Base-by-base conservation (phyloP, 2,329 filamentous ascomycete species). In the Colletotrichum sansevieriae region DNA sequence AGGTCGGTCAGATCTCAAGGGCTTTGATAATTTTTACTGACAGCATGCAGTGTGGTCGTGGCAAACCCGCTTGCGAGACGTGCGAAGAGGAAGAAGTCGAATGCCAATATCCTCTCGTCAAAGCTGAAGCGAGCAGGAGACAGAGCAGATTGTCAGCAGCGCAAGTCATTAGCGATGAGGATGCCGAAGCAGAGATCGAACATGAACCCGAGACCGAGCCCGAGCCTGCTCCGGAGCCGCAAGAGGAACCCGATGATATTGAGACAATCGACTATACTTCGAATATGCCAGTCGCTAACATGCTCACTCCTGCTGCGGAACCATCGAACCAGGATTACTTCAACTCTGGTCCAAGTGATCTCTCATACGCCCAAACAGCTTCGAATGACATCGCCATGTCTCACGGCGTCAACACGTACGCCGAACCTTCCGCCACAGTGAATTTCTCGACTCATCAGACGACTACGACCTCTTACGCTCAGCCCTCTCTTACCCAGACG, bases 61-160 rank as follows among this genome's bases (percentile, higher is more conserved):
- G 79, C 47, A 78, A 75, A 44, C 83, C 83, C 4, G 72, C 72
- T 1, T 85, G 83, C 68, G 74, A 73, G 7, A 76, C 77, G 43
- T 85, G 83, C 29, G 62, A 76, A 22, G 70, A 73, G 7, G 65
- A 73, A 5, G 77, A 76, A 0, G 64, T 74, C 5, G 67, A 70
- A 8, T 85, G 83, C 68, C 75, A 80, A 55, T 85, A 83, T 70
- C 75, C 81, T 22, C 71, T 76, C n/a, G 74, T 75, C 12, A 78
- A 75, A 44, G 49, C 49, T 54, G 29, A 29, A n/a, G 35, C 49
- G 49, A 54, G 20, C 25, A 37, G 35, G 49, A 54, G 35, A 54
- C 25, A 73, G 63, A 74, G 74, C 33, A 72, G 33, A 35, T 39
- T 75, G 60, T 71, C 75, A 15, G 63, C 66, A 3, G 71, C 72